Conservation (phyloP, 2,329 filamentous ascomycete species). For the Paecilomyces formosus region DNA sequence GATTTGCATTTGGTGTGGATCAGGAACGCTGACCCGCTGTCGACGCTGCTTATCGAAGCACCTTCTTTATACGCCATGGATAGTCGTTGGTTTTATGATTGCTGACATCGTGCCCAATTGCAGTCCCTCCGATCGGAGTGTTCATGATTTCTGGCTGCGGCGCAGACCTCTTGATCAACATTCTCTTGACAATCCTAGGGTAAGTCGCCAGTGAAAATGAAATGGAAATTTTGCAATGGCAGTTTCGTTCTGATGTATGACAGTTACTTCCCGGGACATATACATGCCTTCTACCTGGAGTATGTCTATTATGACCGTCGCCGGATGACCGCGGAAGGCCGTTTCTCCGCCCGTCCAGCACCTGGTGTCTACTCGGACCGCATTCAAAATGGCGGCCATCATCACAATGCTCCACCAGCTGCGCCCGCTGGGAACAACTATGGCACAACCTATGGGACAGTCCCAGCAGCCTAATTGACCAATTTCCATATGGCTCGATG, state of each 20-base stretch:
- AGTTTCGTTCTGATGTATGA: conserved; percentile 1
- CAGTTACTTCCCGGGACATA: conserved; percentile 68
- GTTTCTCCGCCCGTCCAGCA: conserved; percentile 14
- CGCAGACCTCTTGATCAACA: conserved; percentile 58
- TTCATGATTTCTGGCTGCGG: conserved; percentile 60
- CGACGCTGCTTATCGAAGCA: neutral
- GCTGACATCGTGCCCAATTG: neutral
- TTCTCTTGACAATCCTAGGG: conserved; percentile 59
- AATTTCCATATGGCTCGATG: conserved; percentile 4
- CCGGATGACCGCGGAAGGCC: conserved; percentile 14
- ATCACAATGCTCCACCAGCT: neutral
- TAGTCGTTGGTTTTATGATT: neutral
- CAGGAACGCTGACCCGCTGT: neutral
- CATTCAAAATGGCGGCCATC: conserved; percentile 29
- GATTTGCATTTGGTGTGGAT: neutral
- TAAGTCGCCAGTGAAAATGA: conserved; percentile 22
- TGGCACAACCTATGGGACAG: conserved; percentile 18
- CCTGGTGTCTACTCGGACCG: conserved; percentile 34
- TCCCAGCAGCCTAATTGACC: neutral
- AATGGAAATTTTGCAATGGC: neutral
- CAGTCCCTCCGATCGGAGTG: conserved; percentile 61
- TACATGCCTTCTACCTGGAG: conserved; percentile 74
- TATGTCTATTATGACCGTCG: conserved; percentile 74
- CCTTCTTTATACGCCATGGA: neutral
- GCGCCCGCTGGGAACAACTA: conserved; percentile 12